These are phyloP conservation scores for Debaryomyces coudertii DNA, from an alignment of 1,139 yeast genomes.

Conservation along the genomic window DNA sequence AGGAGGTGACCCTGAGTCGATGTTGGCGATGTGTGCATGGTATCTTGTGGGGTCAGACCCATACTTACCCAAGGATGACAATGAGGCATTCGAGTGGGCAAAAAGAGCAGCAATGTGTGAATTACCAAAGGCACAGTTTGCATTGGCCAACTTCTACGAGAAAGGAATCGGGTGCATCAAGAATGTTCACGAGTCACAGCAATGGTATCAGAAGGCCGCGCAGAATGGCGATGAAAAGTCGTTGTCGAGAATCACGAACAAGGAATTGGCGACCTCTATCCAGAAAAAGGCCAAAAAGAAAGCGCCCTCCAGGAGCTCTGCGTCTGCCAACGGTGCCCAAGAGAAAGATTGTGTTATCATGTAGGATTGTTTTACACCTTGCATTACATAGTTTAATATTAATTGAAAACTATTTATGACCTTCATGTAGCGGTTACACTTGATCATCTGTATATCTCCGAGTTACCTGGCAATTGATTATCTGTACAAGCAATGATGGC, in stretches of 20 bases:
- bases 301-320: conserved; percentile 12
- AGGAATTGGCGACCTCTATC: conserved; percentile 34
- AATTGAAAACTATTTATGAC: conserved; percentile 1
- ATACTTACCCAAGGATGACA: conserved; percentile 73
- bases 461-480: no score
- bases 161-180: conserved; percentile 84
- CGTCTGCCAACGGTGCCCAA: conserved; percentile 25
- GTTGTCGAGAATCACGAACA: conserved; percentile 37
- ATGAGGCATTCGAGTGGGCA: conserved; percentile 96
- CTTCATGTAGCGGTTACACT: no score
- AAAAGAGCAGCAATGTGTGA: conserved; percentile 77
- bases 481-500: no score
- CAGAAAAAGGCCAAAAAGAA: conserved; percentile 34
- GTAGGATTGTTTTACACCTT: conserved; percentile 19
- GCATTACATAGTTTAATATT: conserved; percentile 6
- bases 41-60: conserved; percentile 90
- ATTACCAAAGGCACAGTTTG: conserved; percentile 81
- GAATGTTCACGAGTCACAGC: conserved; percentile 59
- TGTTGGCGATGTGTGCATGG: conserved; percentile 97
- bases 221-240: conserved; percentile 75
- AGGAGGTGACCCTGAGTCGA: conserved; percentile 84
- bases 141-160: conserved; percentile 82
- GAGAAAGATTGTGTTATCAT: conserved; percentile 51
- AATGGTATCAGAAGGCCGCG: conserved; percentile 80
- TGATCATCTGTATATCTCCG: no score